Conservation (phyloP, 495 filamentous ascomycete species). For the Chaetomidium leptoderma region DNA sequence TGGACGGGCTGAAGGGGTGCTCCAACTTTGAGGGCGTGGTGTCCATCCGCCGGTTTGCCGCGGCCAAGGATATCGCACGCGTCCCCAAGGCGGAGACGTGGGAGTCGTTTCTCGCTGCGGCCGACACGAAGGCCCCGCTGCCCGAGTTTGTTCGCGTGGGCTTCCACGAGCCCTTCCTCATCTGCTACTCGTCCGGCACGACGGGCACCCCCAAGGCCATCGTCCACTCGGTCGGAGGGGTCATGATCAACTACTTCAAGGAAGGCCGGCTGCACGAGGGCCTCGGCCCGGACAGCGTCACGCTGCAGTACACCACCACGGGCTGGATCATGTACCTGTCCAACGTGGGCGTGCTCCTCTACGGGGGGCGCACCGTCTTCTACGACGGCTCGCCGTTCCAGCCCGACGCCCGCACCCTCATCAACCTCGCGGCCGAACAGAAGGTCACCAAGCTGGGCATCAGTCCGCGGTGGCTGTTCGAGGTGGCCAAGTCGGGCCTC, state of each 20-base stretch:
- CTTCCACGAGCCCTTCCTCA: conserved; percentile 66
- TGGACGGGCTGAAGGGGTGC: conserved; percentile 54
- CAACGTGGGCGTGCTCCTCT: conserved; percentile 49
- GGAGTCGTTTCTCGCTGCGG: conserved; percentile 47
- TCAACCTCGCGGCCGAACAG: conserved; percentile 56
- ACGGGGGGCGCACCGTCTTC: conserved; percentile 55
- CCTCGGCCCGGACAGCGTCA: conserved; percentile 43
- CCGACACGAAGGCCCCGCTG: conserved; percentile 35
- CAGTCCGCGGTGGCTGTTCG: conserved; percentile 69
- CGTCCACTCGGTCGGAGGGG: conserved; percentile 63
- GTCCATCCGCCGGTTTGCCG: conserved; percentile 59
- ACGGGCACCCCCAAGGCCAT: conserved; percentile 74
- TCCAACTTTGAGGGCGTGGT: conserved; percentile 60
- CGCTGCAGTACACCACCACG: conserved; percentile 59
- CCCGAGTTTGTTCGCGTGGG: conserved; percentile 53
- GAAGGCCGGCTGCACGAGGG: conserved; percentile 60
- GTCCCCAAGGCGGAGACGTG: conserved; percentile 54
- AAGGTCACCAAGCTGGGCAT: conserved; percentile 60
- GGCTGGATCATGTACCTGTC: conserved; percentile 85
- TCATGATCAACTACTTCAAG: conserved; percentile 55
- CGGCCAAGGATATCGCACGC: conserved; percentile 53
- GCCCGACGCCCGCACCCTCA: conserved; percentile 56
- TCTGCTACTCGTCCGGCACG: conserved; percentile 69
- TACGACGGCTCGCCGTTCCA: conserved; percentile 78
- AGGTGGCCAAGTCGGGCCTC: conserved; percentile 57